Evolutionary conservation across 2,329 filamentous ascomycete species (phyloP).

Genomic region (Calonectria hawksworthii): DNA sequence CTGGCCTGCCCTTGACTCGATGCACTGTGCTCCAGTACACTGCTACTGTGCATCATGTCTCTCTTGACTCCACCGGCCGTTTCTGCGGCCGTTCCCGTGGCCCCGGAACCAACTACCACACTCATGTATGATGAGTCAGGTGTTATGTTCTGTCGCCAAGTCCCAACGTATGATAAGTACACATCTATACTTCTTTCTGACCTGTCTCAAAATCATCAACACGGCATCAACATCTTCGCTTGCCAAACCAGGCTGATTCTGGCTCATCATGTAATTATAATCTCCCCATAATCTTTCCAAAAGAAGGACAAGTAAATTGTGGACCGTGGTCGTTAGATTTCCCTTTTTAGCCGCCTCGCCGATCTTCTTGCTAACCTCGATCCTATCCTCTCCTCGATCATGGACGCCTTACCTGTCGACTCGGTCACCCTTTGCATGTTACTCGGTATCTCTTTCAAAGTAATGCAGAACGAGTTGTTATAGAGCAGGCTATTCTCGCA

Average conservation of each 20-base stretch:
- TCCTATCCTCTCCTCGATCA: constrained; percentile 25
- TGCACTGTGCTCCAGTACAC: constrained; percentile 15
- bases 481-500: constrained; percentile 56
- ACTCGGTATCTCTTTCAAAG: constrained; percentile 74
- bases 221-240: constrained; percentile 48
- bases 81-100: constrained; percentile 15
- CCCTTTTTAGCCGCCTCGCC: constrained; percentile 33
- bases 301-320: constrained; percentile 46
- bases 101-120: not conserved
- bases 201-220: constrained; percentile 31
- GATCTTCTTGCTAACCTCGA: constrained; percentile 26
- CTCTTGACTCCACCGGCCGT: constrained; percentile 14
- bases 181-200: not conserved
- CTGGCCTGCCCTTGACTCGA: not conserved
- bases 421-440: constrained; percentile 70
- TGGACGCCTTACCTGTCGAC: constrained; percentile 65
- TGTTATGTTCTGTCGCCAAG: not conserved
- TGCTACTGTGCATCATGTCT: not conserved
- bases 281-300: constrained; percentile 50
- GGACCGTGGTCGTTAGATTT: constrained; percentile 37
- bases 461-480: constrained; percentile 67
- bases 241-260: constrained; percentile 43
- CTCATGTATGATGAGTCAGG: not conserved
- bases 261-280: constrained; percentile 48
- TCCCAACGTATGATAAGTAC: not conserved